A percentile compares a stretch with the other conserved stretches of the same genome.
These are phyloP conservation scores for Sporothrix inflata DNA, from an alignment of 2,329 filamentous ascomycete genomes.

Conservation along the genomic window DNA sequence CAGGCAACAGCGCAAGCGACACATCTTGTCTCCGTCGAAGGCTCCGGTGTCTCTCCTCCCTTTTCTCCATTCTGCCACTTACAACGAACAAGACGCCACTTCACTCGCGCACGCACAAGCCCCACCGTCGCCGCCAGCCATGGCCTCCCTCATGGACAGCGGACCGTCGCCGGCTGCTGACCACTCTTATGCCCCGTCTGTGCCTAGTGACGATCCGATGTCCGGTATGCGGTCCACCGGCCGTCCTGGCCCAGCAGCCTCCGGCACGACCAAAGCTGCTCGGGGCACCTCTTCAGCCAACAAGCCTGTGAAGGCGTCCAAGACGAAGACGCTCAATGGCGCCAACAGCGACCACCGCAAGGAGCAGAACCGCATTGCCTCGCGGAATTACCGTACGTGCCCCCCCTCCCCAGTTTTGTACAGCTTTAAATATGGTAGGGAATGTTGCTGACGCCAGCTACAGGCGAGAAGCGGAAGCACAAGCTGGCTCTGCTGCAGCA, in stretches of 20 bases:
- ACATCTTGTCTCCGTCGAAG: not conserved
- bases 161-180: not conserved
- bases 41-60: not conserved
- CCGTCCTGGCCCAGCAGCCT: not conserved
- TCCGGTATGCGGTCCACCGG: not conserved
- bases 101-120: not conserved
- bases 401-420: not conserved
- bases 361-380: slow-evolving; percentile 37
- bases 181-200: not conserved
- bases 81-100: not conserved
- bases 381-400: slow-evolving; percentile 36
- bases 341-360: slow-evolving; percentile 35
- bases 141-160: slow-evolving; percentile 9
- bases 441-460: slow-evolving; percentile 32
- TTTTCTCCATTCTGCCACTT: not conserved
- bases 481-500: slow-evolving; percentile 48
- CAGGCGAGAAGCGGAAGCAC: slow-evolving; percentile 50
- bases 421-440: not conserved
- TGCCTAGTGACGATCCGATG: not conserved
- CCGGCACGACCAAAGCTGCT: not conserved
- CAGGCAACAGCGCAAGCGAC: not conserved
- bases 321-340: slow-evolving; percentile 29
- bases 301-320: slow-evolving; percentile 17
- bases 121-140: not conserved
- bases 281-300: not conserved